Percentiles rank a stretch among this genome's conserved stretches.
Conservation (phyloP, 2,329 filamentous ascomycete species). For the Alternaria alternata region DNA sequence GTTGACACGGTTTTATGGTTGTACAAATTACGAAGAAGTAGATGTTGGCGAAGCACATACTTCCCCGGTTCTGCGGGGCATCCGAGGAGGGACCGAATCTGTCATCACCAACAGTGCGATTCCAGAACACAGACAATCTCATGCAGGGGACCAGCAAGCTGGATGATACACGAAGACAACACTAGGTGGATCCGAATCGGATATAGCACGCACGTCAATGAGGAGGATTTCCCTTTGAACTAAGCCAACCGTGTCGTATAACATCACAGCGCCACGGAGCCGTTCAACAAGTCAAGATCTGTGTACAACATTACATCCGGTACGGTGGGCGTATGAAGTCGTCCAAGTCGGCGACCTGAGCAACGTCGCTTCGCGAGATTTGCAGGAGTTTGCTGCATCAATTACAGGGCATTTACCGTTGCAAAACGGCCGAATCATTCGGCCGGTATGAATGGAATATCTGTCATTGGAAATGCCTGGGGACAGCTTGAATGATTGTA, state of each 20-base stretch:
- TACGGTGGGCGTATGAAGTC: not conserved
- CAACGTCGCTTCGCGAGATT: slow-evolving; percentile 5
- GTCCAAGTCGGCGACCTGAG: slow-evolving; percentile 16
- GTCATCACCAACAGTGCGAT: not conserved
- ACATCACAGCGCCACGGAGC: slow-evolving; percentile 9
- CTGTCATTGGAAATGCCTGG: not conserved
- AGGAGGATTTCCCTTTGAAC: not conserved
- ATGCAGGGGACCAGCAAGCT: not conserved
- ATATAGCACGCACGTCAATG: not conserved
- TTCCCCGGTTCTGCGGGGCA: not conserved
- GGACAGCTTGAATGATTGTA: not conserved
- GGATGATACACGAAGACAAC: not conserved
- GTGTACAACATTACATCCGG: slow-evolving; percentile 9
- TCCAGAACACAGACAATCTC: not conserved
- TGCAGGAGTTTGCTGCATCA: not conserved
- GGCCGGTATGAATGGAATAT: not conserved
- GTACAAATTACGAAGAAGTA: not conserved
- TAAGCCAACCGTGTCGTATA: slow-evolving; percentile 8
- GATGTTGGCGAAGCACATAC: not conserved
- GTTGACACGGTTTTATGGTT: not conserved
- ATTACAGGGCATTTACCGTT: not conserved
- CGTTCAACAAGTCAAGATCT: slow-evolving; percentile 21
- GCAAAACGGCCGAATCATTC: not conserved
- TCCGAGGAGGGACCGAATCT: not conserved
- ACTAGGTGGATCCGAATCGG: not conserved